Evolutionary conservation across 2,329 filamentous ascomycete genomes (phyloP).

Genomic region (Venturia effusa): DNA sequence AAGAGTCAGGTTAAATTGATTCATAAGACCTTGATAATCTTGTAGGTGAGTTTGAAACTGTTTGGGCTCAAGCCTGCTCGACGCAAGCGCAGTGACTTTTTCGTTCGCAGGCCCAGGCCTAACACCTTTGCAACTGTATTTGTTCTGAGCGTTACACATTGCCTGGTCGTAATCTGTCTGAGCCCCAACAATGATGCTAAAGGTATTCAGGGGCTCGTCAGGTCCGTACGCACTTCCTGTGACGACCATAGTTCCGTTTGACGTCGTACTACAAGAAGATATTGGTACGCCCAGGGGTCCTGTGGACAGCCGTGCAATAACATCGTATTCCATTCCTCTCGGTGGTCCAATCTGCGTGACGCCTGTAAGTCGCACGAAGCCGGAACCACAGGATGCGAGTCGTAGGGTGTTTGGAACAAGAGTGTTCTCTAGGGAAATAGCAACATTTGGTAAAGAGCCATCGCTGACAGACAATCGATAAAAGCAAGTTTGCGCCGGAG

Average conservation of each 20-base stretch:
- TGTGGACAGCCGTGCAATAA: constrained; percentile 21
- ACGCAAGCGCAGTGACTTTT: constrained; percentile 22
- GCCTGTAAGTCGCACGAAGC: constrained; percentile 23
- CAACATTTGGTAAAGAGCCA: constrained; percentile 29
- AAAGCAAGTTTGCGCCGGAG: constrained; percentile 31
- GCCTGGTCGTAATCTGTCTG: constrained; percentile 41
- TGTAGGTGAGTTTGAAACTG: constrained; percentile 27
- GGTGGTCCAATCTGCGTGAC: constrained; percentile 30
- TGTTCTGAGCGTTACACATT: constrained; percentile 33
- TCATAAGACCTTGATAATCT: constrained; percentile 32
- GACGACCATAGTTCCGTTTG: constrained; percentile 13
- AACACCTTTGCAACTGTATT: constrained; percentile 39
- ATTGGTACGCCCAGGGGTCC: constrained; percentile 14
- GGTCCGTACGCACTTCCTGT: constrained; percentile 14
- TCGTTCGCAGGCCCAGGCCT: constrained; percentile 34
- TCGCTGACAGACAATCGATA: constrained; percentile 24
- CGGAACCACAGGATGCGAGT: constrained; percentile 23
- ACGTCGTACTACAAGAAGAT: constrained; percentile 13
- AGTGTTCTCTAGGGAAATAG: constrained; percentile 33
- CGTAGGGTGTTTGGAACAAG: constrained; percentile 22
- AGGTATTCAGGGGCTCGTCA: constrained; percentile 14
- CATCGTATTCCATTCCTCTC: constrained; percentile 35
- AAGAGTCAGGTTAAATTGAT: constrained; percentile 33
- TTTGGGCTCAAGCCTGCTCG: constrained; percentile 21
- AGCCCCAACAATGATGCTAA: constrained; percentile 33